phyloP scores from a whole-genome alignment of 164 flowering plant species.

The Piper betle region DNA sequence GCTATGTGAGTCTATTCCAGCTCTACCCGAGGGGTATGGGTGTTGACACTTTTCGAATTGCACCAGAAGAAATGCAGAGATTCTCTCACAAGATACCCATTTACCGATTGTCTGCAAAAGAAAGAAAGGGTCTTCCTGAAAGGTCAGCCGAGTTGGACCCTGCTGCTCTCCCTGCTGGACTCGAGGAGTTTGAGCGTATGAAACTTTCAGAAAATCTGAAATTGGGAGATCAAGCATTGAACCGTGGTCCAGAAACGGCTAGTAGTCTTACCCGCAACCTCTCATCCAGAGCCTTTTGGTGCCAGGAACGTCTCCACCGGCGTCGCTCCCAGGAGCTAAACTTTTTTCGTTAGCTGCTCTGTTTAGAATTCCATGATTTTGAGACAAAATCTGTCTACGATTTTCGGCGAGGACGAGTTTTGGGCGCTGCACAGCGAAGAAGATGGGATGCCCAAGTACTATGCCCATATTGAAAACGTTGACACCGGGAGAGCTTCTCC shows the following conservation, averaged over 20 bases:
- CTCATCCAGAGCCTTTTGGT: too few relatives aligned
- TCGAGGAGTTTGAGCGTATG: conserved; percentile 11
- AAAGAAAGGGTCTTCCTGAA: conserved; percentile 37
- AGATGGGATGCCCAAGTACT: too few relatives aligned
- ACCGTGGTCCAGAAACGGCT: too few relatives aligned
- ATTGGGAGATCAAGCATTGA: background rate
- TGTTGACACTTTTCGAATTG: conserved; percentile 16
- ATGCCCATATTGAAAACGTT: too few relatives aligned
- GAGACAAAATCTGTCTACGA: too few relatives aligned
- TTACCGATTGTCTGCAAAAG: conserved; percentile 29
- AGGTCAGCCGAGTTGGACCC: conserved; percentile 63
- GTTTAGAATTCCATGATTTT: too few relatives aligned
- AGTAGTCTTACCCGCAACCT: too few relatives aligned
- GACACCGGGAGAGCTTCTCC: too few relatives aligned
- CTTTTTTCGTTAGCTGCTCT: too few relatives aligned
- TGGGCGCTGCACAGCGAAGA: too few relatives aligned
- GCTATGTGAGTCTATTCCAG: conserved; percentile 37
- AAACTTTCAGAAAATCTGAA: background rate
- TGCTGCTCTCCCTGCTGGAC: conserved; percentile 33
- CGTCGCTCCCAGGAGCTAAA: background rate
- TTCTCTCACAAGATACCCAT: conserved; percentile 58
- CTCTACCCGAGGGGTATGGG: conserved; percentile 7
- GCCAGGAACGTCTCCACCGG: background rate
- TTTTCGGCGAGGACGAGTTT: too few relatives aligned
- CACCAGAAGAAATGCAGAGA: conserved; percentile 25